Base-by-base conservation (phyloP, 306 rosid genomes). In the Glycine soja region DNA sequence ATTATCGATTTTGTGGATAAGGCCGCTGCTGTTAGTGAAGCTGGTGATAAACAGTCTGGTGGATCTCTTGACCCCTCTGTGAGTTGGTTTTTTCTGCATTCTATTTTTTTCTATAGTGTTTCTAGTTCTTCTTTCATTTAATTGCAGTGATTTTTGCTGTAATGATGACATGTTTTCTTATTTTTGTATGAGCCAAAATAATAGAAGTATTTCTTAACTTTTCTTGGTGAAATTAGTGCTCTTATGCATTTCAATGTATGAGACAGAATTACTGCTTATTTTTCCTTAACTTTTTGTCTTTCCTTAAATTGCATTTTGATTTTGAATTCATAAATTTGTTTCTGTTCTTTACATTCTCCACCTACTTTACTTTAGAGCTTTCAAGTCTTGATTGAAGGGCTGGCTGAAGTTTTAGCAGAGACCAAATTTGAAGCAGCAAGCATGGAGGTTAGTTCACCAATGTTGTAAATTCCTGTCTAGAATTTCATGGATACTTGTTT, bases 61-160 rank as follows among this genome's bases (percentile, higher is more conserved):
- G 87, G 85, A 81, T 86, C 80, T 48, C 73, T 95, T 53, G 88
- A 90, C 67, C 85, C 97, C 19, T 79, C 82, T 85, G 97, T 95
- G 87, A 89, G 98, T 90, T 86, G n/a, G 76, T 72, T 85, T 84
- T 61, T 82, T 61, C 54, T 81, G 67, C 12, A 46, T 81, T 76
- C 19, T 62, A 72, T 50, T 53, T 82, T 68, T 34, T 72, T 54
- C 9, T 46, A 14, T 43, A 50, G 42, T 76, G 67, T 66, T 70
- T 72, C 57, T 72, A 24, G 80, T 63, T 81, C 12, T 58, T 38
- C 38, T 59, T 75, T 80, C 59, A 72, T 66, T 51, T 70, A 58
- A 52, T 72, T 73, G 58, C 30, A 67, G 36, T 63, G 61, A 7
- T 10, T 63, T 74, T 52, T 16, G 3, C 4, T 7, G 65, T 71